Conservation (phyloP, 257 asterid genomes). For the Solanum pinnatisectum region DNA sequence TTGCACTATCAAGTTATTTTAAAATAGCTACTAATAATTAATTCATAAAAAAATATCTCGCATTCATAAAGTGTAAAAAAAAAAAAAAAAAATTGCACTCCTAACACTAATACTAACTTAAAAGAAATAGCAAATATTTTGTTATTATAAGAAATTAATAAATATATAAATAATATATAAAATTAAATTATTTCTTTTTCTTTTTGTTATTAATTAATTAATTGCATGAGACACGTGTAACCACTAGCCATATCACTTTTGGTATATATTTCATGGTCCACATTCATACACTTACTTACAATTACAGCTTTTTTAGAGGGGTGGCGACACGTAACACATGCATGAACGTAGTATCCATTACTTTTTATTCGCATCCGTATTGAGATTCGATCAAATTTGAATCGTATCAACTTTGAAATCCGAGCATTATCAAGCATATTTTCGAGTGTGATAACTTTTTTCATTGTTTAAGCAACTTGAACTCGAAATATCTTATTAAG, state of each 20-base stretch:
- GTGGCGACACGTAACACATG: constrained; percentile 2
- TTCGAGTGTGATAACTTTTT: neutral
- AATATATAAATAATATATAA: neutral
- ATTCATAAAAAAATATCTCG: neutral
- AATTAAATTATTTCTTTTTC: neutral
- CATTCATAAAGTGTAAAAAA: no score
- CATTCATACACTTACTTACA: neutral
- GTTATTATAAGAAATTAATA: neutral
- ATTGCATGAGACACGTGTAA: neutral
- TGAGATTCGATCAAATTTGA: neutral
- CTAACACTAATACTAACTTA: neutral
- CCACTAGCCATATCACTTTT: neutral
- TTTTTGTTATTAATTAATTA: neutral
- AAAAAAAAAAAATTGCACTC: neutral
- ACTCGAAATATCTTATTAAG: neutral
- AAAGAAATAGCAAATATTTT: neutral
- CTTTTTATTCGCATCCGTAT: rapidly evolving
- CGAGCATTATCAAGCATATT: neutral
- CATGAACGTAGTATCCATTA: neutral
- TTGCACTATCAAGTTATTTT: neutral
- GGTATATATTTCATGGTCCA: neutral
- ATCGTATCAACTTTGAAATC: neutral
- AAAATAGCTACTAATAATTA: neutral
- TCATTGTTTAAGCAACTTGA: neutral
- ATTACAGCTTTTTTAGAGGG: neutral